Evolutionary conservation across 2,329 filamentous ascomycete species (phyloP).

Genomic region (Diaporthe australafricana): DNA sequence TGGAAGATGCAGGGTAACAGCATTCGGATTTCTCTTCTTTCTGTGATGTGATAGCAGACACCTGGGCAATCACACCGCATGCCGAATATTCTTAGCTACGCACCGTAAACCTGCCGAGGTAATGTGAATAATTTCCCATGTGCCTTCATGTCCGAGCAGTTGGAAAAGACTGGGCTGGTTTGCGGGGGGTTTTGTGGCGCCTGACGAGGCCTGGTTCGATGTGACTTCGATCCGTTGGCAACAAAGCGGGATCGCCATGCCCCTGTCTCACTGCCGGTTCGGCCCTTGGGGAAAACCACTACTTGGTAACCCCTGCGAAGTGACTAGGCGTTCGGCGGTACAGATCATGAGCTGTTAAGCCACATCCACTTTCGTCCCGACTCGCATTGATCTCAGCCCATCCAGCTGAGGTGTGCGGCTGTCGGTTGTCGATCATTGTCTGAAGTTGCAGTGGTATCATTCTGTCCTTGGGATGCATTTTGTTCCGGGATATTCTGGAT

Average conservation of each 20-base stretch:
- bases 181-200: not conserved
- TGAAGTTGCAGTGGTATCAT: not conserved
- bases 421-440: not conserved
- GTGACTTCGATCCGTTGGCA: not conserved
- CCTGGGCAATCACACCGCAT: slow-evolving; percentile 5
- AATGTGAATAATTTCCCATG: not conserved
- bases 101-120: slow-evolving; percentile 16
- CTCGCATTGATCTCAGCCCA: not conserved
- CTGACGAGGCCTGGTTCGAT: not conserved
- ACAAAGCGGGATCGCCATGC: not conserved
- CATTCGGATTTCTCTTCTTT: not conserved
- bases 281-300: not conserved
- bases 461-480: slow-evolving; percentile 4
- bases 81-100: not conserved
- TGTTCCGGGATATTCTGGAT: slow-evolving; percentile 10
- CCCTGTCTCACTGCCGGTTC: not conserved
- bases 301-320: not conserved
- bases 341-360: not conserved
- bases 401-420: not conserved
- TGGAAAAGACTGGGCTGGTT: slow-evolving; percentile 4
- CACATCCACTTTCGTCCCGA: not conserved
- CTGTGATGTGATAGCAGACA: slow-evolving; percentile 1
- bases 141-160: not conserved
- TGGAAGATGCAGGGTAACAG: not conserved
- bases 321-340: not conserved